These are phyloP conservation scores for Tolypocladium nubicola DNA, from an alignment of 2,329 filamentous ascomycete genomes.

Conservation along the genomic window DNA sequence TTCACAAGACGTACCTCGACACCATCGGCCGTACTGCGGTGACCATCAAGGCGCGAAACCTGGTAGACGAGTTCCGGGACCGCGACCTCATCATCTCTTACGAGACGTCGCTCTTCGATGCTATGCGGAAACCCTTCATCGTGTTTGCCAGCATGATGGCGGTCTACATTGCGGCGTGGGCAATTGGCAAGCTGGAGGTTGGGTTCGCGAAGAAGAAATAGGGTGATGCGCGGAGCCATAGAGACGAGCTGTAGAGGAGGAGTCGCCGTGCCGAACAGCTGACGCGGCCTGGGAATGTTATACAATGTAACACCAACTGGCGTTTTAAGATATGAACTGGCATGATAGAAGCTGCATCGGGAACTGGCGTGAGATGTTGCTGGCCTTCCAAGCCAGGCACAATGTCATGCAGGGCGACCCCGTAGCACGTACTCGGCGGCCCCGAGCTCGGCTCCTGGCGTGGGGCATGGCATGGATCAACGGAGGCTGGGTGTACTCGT, in stretches of 20 bases:
- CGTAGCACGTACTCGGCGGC: neutral
- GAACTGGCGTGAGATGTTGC: neutral
- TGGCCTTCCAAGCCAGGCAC: neutral
- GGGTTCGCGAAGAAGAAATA: conserved; percentile 51
- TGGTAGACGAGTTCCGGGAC: conserved; percentile 84
- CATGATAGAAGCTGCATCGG: conserved; percentile 4
- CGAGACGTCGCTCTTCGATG: conserved; percentile 65
- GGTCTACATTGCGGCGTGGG: conserved; percentile 67
- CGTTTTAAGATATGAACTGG: conserved; percentile 7
- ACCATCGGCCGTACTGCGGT: conserved; percentile 80
- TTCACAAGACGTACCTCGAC: conserved; percentile 89
- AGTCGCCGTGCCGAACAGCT: neutral
- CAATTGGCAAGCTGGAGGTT: conserved; percentile 67
- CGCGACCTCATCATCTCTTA: conserved; percentile 80
- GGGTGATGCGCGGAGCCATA: neutral
- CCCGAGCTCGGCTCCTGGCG: neutral
- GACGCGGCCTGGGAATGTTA: neutral
- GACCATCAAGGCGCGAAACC: conserved; percentile 68
- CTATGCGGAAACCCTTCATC: conserved; percentile 76
- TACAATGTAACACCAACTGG: conserved; percentile 8
- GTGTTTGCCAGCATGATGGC: conserved; percentile 63
- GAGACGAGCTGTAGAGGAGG: neutral
- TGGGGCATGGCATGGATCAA: neutral
- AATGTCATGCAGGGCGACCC: neutral
- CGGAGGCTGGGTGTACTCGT: neutral